These are phyloP conservation scores for Sarocladiaceae sp. DNA, from an alignment of 2,329 filamentous ascomycete genomes.

Conservation along the genomic window DNA sequence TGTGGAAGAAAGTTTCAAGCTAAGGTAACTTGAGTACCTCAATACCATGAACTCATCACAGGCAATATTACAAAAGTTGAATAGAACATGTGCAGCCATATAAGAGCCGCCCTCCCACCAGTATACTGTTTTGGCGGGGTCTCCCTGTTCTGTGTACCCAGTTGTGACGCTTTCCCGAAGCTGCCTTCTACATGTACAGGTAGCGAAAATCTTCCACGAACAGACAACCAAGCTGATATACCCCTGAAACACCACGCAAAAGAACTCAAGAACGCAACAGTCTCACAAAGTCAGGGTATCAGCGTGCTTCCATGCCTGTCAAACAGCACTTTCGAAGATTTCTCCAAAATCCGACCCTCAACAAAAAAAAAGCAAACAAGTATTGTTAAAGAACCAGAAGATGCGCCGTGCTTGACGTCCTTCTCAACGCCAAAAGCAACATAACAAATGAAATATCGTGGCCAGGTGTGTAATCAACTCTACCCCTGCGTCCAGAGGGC, in stretches of 20 bases:
- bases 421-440: neutral
- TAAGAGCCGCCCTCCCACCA: neutral
- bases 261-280: neutral
- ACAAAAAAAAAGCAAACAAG: too few relatives aligned
- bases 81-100: too few relatives aligned
- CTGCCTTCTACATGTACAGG: neutral
- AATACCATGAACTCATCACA: neutral
- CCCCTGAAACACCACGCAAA: neutral
- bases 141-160: slow-evolving; percentile 1
- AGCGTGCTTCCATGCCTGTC: neutral
- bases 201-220: too few relatives aligned
- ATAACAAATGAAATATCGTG: neutral
- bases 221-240: too few relatives aligned
- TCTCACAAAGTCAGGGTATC: neutral
- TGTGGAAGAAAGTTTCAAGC: neutral
- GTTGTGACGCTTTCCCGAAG: neutral
- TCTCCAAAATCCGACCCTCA: too few relatives aligned
- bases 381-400: too few relatives aligned
- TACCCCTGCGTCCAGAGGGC: neutral
- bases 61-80: too few relatives aligned
- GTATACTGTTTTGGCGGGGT: neutral
- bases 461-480: too few relatives aligned
- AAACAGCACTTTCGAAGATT: neutral
- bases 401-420: too few relatives aligned
- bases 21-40: neutral